Evolutionary conservation across 2,329 filamentous ascomycete genomes (phyloP), one percentile per base, ranked within the genome.

Genomic region (Colletotrichum noveboracense): DNA sequence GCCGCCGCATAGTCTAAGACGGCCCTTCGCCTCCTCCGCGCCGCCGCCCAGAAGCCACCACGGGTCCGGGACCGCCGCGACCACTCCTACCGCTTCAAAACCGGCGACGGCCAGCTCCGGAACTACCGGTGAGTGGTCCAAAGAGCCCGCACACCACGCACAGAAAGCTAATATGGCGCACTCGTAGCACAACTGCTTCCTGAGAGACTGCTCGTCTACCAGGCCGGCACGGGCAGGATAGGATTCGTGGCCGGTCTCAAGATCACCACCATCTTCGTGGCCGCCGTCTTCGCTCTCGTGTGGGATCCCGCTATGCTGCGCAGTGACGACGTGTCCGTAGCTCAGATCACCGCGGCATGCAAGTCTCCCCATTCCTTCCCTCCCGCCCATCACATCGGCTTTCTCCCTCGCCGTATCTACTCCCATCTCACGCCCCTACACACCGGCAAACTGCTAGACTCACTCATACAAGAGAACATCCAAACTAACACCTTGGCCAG

Each of bases 181-280:
- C n/a, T n/a, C 13, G 5, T 16, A 24, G 26, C 36, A 91, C 89
- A 56, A 21, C 30, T 43, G 2, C 89, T 89, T 74, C 91, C 92
- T 1, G 88, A 91, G 77, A 86, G 86, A 16, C 81, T 96, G 32
- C 88, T 95, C 78, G 90, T 97, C 77, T 97, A 95, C 83, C 94
- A 96, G 84, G 92, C 92, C 69, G 94, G 95, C 68, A 93, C 91
- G 1, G 89, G 89, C 10, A 89, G 91, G 74, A 93, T 91, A 34
- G 91, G 92, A 8, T 93, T 94, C 78, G 85, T 96, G 61, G 94
- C 93, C 65, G 90, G 92, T 80, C 83, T 94, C 77, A 95, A 95
- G 80, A 85, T 96, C 71, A 92, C 92, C 1, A 93, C 93, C 5
- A 88, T 97, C 55, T 91, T 95, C 76, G 83, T 94, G 52, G 93